Evolutionary conservation across 108 stramenopile species (phyloP).

Genomic region (Cyclostephanos tholiformis): DNA sequence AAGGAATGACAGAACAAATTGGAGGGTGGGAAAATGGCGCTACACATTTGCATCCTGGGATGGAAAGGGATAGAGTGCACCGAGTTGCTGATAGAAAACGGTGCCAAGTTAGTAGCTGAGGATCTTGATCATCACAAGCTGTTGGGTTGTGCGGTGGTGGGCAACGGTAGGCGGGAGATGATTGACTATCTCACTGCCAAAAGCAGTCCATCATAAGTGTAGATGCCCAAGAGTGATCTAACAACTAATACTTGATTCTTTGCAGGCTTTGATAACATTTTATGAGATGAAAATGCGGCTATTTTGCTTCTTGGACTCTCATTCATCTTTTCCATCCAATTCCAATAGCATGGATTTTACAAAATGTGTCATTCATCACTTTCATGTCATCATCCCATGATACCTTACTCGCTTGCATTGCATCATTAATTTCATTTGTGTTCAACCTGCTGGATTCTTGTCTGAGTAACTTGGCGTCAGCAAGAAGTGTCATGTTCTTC

Average conservation of each 20-base stretch:
- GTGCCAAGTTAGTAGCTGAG: constrained; percentile 66
- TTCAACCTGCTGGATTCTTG: no score
- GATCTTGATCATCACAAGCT: constrained; percentile 64
- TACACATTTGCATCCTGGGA: constrained; percentile 65
- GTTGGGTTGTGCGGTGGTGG: constrained; percentile 71
- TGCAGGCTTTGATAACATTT: no score
- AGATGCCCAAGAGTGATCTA: neutral
- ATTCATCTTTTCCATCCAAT: no score
- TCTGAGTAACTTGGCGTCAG: no score
- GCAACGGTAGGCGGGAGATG: constrained; percentile 70
- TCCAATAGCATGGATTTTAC: no score
- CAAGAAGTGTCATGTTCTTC: no score
- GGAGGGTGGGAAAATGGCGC: constrained; percentile 62
- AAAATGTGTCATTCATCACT: no score
- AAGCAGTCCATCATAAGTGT: constrained; percentile 13
- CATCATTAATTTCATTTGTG: no score
- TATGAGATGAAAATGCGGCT: no score
- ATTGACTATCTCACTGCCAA: constrained; percentile 71
- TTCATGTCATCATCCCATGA: no score
- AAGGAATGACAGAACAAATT: constrained; percentile 68
- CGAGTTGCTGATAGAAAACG: constrained; percentile 80
- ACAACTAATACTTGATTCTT: constrained; percentile 10
- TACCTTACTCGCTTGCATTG: no score
- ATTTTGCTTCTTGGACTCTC: no score
- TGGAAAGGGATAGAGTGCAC: constrained; percentile 81